phyloP scores from a whole-genome alignment of 73 alveolate genomes.

The Effrenium voratum region DNA sequence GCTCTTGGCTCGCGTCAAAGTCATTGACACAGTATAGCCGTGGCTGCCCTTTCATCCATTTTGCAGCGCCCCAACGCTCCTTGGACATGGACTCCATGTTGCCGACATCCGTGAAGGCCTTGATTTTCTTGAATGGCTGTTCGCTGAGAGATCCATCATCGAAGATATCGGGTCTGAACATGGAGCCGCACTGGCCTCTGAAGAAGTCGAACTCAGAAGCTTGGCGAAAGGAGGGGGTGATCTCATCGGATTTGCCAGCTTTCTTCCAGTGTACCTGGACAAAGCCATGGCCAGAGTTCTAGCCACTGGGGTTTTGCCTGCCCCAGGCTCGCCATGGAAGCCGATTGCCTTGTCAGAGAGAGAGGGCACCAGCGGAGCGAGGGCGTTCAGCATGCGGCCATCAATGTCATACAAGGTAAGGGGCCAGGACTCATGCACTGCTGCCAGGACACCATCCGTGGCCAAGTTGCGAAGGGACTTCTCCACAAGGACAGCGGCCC shows the following conservation, averaged over 20 bases:
- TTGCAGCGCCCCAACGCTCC: constrained; percentile 57
- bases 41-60: constrained; percentile 51
- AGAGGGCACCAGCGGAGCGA: constrained; percentile 22
- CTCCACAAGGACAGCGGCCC: constrained; percentile 19
- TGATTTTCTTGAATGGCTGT: constrained; percentile 21
- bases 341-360: constrained; percentile 11
- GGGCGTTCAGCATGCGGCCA: constrained; percentile 12
- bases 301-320: constrained; percentile 31
- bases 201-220: constrained; percentile 14
- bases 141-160: neutral
- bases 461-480: constrained; percentile 30
- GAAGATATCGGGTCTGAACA: neutral
- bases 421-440: constrained; percentile 39
- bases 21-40: constrained; percentile 4
- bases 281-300: constrained; percentile 30
- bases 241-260: neutral
- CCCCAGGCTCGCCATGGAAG: constrained; percentile 45
- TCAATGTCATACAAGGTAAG: neutral
- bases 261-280: constrained; percentile 9
- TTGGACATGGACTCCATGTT: constrained; percentile 17
- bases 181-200: constrained; percentile 20
- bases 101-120: constrained; percentile 35
- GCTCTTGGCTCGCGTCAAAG: neutral
- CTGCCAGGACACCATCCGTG: constrained; percentile 53
- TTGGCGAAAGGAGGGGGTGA: neutral